Evolutionary conservation across 2,329 filamentous ascomycete species (phyloP), one percentile per base, ranked within the genome.

Genomic region (Fusarium globosum): DNA sequence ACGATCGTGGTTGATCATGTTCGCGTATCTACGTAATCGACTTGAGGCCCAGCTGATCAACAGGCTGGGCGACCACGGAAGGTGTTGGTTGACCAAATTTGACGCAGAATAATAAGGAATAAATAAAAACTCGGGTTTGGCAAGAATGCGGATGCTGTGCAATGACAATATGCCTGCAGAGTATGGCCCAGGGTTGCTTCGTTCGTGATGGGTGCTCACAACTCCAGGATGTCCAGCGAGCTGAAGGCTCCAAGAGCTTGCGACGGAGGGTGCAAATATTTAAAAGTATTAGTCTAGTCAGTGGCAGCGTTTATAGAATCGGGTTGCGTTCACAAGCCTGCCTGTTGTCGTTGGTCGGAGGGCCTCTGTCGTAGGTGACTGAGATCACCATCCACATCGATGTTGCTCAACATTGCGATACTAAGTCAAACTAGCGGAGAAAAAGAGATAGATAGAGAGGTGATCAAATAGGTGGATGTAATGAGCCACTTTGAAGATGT

Each of bases 201-300:
- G 9, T 36, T 26, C 16, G 16, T 41, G 15, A 11, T n/a, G 23
- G 23, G 18, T 55, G 12, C 15, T n/a, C 20, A 4, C 23, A 18
- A 41, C 23, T 21, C 36, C 36, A n/a, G 4, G 7, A 55, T 55
- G 2, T 11, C 23, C 15, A 21, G n/a, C 7, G 20, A 28, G 15
- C n/a, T 13, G 23, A 18, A 14, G 35, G 6, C 15, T n/a, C 6
- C 2, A 11, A 18, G 51, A 4, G 8, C 6, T 18, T 39, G 20
- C 26, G 4, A 2, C 8, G 3, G 11, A 28, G 15, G 20, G 8
- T 13, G 6, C 4, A n/a, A 23, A 14, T 2, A n/a, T 28, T 0
- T 3, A 10, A 8, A 18, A n/a, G 5, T 11, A 28, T 41, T 6
- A 2, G 10, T 21, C 2, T 10, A 41, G 15, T 8, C 11, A 41